Evolutionary conservation across 768 basidiomycete species (phyloP).

Genomic region (Collybia sp.): DNA sequence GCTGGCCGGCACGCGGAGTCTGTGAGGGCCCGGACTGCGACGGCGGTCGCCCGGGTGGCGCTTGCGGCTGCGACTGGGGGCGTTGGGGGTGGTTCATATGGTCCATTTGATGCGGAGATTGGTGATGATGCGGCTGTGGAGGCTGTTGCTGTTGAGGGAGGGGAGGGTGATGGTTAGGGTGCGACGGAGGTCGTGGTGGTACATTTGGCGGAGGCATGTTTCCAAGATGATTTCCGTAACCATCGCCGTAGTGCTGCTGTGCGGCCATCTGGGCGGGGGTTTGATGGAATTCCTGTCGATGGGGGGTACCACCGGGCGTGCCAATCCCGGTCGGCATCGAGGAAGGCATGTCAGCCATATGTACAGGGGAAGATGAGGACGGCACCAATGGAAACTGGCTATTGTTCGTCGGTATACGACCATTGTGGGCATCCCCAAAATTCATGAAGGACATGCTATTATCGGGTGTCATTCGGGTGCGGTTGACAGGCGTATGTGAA

Average conservation of each 20-base stretch:
- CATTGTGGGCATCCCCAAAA: conserved; percentile 24
- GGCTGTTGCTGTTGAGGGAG: conserved; percentile 25
- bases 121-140: conserved; percentile 26
- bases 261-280: conserved; percentile 66
- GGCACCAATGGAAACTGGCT: conserved; percentile 37
- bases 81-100: conserved; percentile 44
- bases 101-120: conserved; percentile 43
- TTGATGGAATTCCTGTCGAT: conserved; percentile 39
- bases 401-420: conserved; percentile 29
- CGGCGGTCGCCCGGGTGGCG: conserved; percentile 41
- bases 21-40: conserved; percentile 43
- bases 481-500: conserved; percentile 34
- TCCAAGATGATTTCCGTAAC: conserved; percentile 26
- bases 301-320: conserved; percentile 32
- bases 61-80: conserved; percentile 60
- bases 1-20: conserved; percentile 42
- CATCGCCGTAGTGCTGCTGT: conserved; percentile 39
- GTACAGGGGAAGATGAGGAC: conserved; percentile 46
- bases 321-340: conserved; percentile 30
- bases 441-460: conserved; percentile 37
- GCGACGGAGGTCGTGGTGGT: conserved; percentile 40
- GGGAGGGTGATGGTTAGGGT: conserved; percentile 24
- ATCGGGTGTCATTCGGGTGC: conserved; percentile 41
- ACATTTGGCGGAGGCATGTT: conserved; percentile 26
- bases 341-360: conserved; percentile 40